Evolutionary conservation across 352 stramenopile genomes (phyloP), one percentile per base, ranked within the genome.

Genomic region (Pythium biforme): DNA sequence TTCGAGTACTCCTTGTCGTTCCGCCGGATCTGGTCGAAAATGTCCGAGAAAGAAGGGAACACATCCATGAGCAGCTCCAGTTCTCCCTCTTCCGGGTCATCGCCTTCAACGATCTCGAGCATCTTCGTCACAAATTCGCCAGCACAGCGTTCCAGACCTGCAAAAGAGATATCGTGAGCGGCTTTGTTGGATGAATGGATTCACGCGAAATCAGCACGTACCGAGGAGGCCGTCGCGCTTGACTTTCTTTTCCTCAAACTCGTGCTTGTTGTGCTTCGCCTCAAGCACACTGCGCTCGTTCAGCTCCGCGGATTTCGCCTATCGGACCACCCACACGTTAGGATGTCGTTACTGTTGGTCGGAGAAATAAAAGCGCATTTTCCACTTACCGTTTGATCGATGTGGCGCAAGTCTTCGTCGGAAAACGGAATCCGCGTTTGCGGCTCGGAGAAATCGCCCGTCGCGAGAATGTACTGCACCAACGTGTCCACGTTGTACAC

Each of bases 101-200:
- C 80, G 52, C 66, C 71, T 55, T 97, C 89, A 8, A 95, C 71
- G 41, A 96, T 81, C 29, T 92, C 69, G 23, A 95, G 79, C 77
- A 97, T 97, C 66, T 89, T 82, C 47, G 83, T 81, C 40, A 97
- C 77, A 51, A 85, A 91, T 50, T 97, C 89, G n/a, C 88, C 89
- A 15, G 83, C 83, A 56, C 85, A 95, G 3, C 88, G 74, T 56
- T 96, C 86, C 19, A 96, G 65, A 55, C 81, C 86, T 90, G 59
- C 4, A 62, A 46, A 25, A 0, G 27, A 31, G 9, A 49, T 17
- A 25, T 22, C 1, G 29, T 52, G 14, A 43, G 19, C 7, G 12
- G 1, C 8, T 43, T n/a, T n/a, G 17, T n/a, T 4, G 17, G 37
- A 19, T 43, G 17, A 19, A 43, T 19, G n/a, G 20, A 14, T 27